A percentile compares a stretch with the other conserved stretches of the same genome.
phyloP scores from a whole-genome alignment of 1,284 basidiomycete species.

The Cerioporus squamosus region DNA sequence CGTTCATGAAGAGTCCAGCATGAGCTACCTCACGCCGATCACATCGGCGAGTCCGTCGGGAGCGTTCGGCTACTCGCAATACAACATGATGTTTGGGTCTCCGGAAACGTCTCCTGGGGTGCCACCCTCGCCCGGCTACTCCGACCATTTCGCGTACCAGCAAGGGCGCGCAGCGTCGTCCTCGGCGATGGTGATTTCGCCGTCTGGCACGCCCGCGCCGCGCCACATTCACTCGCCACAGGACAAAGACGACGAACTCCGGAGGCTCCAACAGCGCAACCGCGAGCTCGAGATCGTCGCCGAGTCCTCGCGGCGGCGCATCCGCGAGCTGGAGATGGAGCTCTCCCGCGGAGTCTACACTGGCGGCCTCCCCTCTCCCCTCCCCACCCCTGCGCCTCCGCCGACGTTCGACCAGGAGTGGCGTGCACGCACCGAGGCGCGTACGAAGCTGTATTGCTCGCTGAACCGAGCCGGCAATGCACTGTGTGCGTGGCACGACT shows the following conservation, averaged over 20 bases:
- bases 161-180: slow-evolving; percentile 25
- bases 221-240: slow-evolving; percentile 27
- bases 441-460: slow-evolving; percentile 73
- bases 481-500: slow-evolving; percentile 86
- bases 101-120: slow-evolving; percentile 27
- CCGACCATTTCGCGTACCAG: slow-evolving; percentile 31
- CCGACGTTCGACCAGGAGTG: slow-evolving; percentile 61
- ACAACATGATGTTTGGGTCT: slow-evolving; percentile 29
- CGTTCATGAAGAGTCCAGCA: slow-evolving; percentile 13
- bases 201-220: slow-evolving; percentile 26
- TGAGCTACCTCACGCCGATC: slow-evolving; percentile 23
- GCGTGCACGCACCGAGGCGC: slow-evolving; percentile 71
- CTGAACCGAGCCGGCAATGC: slow-evolving; percentile 84
- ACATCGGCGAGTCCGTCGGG: slow-evolving; percentile 25
- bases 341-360: slow-evolving; percentile 37
- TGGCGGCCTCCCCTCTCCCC: slow-evolving; percentile 38
- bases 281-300: slow-evolving; percentile 52
- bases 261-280: slow-evolving; percentile 42
- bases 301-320: slow-evolving; percentile 48
- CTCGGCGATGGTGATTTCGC: slow-evolving; percentile 28
- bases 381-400: slow-evolving; percentile 47
- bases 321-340: slow-evolving; percentile 51
- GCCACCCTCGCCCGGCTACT: slow-evolving; percentile 25
- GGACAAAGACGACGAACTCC: slow-evolving; percentile 44
- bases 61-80: slow-evolving; percentile 25